These are phyloP conservation scores for Brettanomyces sp. DNA, from an alignment of 805 yeast species.

Conservation along the genomic window DNA sequence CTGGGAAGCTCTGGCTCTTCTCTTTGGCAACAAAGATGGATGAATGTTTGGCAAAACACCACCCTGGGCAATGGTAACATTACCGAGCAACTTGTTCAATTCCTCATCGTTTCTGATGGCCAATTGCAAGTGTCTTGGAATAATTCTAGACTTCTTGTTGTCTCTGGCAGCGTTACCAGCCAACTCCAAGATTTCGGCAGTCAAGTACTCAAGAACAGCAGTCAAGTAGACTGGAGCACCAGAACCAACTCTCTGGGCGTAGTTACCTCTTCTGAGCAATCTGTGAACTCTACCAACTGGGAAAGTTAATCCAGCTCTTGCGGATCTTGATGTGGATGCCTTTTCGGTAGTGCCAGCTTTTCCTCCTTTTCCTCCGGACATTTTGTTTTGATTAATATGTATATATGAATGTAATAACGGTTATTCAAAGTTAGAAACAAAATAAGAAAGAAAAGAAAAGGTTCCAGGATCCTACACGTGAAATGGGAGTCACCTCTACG, in stretches of 20 bases:
- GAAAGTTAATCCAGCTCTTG: slow-evolving; percentile 98
- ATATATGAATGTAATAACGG: not conserved
- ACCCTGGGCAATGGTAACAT: slow-evolving; percentile 97
- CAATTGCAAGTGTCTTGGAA: slow-evolving; percentile 96
- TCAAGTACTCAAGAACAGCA: slow-evolving; percentile 92
- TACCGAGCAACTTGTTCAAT: slow-evolving; percentile 83
- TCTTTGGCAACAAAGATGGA: slow-evolving; percentile 73
- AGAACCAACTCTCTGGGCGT: slow-evolving; percentile 97
- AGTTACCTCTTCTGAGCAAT: slow-evolving; percentile 92
- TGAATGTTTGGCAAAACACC: slow-evolving; percentile 98
- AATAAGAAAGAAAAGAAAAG: not conserved
- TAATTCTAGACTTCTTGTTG: slow-evolving; percentile 96
- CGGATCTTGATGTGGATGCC: slow-evolving; percentile 95
- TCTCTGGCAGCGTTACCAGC: slow-evolving; percentile 99
- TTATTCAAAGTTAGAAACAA: not conserved
- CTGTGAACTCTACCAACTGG: slow-evolving; percentile 99
- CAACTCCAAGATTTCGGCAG: slow-evolving; percentile 96
- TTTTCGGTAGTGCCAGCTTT: slow-evolving; percentile 93
- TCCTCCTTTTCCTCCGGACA: slow-evolving; percentile 78
- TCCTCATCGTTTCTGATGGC: slow-evolving; percentile 99
- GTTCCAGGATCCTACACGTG: too few species aligned
- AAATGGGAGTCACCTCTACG: too few species aligned
- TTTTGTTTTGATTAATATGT: slow-evolving; percentile 11
- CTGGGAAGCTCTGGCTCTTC: slow-evolving; percentile 50
- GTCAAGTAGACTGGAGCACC: slow-evolving; percentile 99